A percentile compares a stretch with the other conserved stretches of the same genome.
phyloP scores from a whole-genome alignment of 768 basidiomycete species.

The Daedalea quercina region DNA sequence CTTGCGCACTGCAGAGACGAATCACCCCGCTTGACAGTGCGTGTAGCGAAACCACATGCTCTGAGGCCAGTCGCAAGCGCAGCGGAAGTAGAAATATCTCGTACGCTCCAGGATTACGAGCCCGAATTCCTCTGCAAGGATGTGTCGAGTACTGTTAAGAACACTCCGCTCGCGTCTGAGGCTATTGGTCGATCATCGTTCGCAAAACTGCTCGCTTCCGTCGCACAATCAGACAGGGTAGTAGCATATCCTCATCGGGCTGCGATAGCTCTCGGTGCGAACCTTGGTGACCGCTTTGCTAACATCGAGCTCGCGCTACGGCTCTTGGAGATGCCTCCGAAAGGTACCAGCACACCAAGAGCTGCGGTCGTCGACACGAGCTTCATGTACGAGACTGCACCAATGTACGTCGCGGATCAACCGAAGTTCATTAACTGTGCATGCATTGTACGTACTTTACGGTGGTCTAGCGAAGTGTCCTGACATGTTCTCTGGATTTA shows the following conservation, averaged over 20 bases:
- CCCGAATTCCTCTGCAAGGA: background rate
- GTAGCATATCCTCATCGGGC: slow-evolving; percentile 27
- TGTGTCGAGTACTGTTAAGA: background rate
- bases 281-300: slow-evolving; percentile 79
- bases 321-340: slow-evolving; percentile 49
- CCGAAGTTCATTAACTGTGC: slow-evolving; percentile 85
- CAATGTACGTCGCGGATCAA: slow-evolving; percentile 96
- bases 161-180: background rate
- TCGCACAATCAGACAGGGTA: background rate
- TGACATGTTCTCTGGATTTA: slow-evolving; percentile 27
- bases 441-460: slow-evolving; percentile 59
- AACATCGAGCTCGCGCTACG: slow-evolving; percentile 78
- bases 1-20: slow-evolving; percentile 25
- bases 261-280: slow-evolving; percentile 82
- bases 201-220: background rate
- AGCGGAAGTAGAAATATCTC: slow-evolving; percentile 55
- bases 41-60: slow-evolving; percentile 68
- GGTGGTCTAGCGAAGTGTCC: too few relatives aligned
- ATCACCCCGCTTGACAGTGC: slow-evolving; percentile 36
- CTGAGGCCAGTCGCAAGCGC: slow-evolving; percentile 53
- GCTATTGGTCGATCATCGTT: background rate
- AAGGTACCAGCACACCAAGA: slow-evolving; percentile 11
- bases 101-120: slow-evolving; percentile 34
- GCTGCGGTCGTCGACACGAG: slow-evolving; percentile 65
- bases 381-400: slow-evolving; percentile 87